These are phyloP conservation scores for Phyllosticta citribraziliensis DNA, from an alignment of 2,329 filamentous ascomycete genomes.

Conservation along the genomic window DNA sequence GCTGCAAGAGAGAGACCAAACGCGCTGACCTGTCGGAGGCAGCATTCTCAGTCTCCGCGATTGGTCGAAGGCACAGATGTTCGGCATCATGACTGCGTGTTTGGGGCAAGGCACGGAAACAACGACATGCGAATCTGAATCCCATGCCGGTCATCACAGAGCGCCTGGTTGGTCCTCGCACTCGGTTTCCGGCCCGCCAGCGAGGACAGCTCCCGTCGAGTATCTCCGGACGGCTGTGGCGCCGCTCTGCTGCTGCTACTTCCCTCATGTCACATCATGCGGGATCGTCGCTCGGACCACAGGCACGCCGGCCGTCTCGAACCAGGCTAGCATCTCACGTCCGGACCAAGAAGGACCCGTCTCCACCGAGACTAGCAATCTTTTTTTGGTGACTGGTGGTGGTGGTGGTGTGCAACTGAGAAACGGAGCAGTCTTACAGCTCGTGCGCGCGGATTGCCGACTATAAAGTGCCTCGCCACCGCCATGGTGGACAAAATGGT, in stretches of 20 bases:
- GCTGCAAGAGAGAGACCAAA: neutral
- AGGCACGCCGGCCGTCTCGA: neutral
- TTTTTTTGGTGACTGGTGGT: neutral
- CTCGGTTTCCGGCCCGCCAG: neutral
- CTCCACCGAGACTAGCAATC: neutral
- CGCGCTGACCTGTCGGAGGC: neutral
- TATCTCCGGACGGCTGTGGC: neutral
- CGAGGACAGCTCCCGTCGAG: neutral
- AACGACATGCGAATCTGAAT: neutral
- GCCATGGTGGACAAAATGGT: neutral
- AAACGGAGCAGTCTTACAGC: neutral
- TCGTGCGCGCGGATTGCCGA: neutral
- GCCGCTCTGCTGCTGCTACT: neutral
- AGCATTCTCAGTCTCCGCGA: neutral
- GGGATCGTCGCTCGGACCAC: neutral
- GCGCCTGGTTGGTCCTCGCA: neutral
- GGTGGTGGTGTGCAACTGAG: neutral
- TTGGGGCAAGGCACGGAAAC: neutral
- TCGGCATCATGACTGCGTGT: neutral
- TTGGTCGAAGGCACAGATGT: neutral
- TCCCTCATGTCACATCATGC: neutral
- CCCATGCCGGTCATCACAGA: neutral
- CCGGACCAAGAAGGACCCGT: neutral
- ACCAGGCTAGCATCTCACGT: neutral
- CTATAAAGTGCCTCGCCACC: neutral